These are phyloP conservation scores for Chrysanthemum lavandulifolium DNA, from an alignment of 129 eudicot genomes.

Conservation along the genomic window DNA sequence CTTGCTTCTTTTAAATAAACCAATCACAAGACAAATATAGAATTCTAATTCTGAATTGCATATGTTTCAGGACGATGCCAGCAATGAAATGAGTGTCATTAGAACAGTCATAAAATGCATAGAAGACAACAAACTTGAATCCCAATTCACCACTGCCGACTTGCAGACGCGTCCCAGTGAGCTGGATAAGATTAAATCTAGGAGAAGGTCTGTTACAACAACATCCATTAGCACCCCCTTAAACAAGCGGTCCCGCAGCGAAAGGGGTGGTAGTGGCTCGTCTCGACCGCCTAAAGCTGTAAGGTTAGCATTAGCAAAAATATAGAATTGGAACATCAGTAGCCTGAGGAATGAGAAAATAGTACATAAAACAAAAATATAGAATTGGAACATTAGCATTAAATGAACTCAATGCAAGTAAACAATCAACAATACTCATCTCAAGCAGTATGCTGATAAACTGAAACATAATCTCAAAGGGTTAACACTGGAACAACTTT, in stretches of 20 bases:
- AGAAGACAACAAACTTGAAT: conserved; percentile 57
- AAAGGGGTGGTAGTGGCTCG: background rate
- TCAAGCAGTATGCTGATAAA: background rate
- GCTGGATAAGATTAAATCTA: conserved; percentile 43
- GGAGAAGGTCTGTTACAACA: background rate
- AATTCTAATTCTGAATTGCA: background rate
- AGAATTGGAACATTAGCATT: background rate
- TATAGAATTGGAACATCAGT: no score
- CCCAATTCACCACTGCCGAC: conserved; percentile 33
- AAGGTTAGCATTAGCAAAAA: conserved; percentile 17
- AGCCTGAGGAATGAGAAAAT: no score
- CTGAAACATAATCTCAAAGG: background rate
- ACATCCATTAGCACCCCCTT: background rate
- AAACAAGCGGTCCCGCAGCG: background rate
- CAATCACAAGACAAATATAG: background rate
- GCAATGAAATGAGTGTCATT: conserved; percentile 27
- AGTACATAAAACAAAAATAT: no score
- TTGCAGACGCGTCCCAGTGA: conserved; percentile 34
- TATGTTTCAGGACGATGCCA: conserved; percentile 51
- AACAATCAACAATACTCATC: background rate
- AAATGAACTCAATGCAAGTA: background rate
- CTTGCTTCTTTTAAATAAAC: background rate
- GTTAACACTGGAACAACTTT: background rate
- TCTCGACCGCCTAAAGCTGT: conserved; percentile 1
- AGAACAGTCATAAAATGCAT: conserved; percentile 51